phyloP scores from a whole-genome alignment of 345 rosid genomes.

The Acer negundo region DNA sequence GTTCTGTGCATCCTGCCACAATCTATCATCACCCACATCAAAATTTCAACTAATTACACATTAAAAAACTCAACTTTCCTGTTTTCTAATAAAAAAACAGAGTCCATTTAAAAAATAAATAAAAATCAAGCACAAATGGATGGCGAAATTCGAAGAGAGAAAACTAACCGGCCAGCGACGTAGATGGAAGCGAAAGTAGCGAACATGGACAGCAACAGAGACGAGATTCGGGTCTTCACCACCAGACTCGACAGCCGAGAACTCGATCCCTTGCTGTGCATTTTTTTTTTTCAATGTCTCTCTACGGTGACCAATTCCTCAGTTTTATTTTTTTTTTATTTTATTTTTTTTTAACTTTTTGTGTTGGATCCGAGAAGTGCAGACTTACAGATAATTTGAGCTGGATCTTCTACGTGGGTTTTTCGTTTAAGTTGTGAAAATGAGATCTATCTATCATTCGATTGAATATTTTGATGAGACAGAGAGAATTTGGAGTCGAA shows the following conservation, averaged over 20 bases:
- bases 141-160: not conserved
- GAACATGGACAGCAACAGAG: constrained; percentile 69
- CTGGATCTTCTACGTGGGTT: constrained; percentile 5
- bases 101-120: too few species aligned
- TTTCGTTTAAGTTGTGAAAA: not conserved
- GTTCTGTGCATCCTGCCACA: constrained; percentile 91
- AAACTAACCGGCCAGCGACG: constrained; percentile 75
- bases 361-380: not conserved
- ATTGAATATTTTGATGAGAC: not conserved
- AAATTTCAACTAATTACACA: not conserved
- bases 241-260: constrained; percentile 35
- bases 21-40: constrained; percentile 30
- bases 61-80: not conserved
- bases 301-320: not conserved
- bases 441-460: not conserved
- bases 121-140: not conserved
- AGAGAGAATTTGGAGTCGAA: not conserved
- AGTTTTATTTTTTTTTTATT: not conserved
- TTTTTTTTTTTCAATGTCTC: constrained; percentile 11
- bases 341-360: not conserved
- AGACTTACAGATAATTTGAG: not conserved
- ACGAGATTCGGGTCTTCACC: constrained; percentile 49
- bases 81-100: not conserved
- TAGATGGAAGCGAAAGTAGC: constrained; percentile 69
- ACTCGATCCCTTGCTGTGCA: constrained; percentile 56